Evolutionary conservation across 2,329 filamentous ascomycete species (phyloP).

Genomic region (Alternaria dauci): DNA sequence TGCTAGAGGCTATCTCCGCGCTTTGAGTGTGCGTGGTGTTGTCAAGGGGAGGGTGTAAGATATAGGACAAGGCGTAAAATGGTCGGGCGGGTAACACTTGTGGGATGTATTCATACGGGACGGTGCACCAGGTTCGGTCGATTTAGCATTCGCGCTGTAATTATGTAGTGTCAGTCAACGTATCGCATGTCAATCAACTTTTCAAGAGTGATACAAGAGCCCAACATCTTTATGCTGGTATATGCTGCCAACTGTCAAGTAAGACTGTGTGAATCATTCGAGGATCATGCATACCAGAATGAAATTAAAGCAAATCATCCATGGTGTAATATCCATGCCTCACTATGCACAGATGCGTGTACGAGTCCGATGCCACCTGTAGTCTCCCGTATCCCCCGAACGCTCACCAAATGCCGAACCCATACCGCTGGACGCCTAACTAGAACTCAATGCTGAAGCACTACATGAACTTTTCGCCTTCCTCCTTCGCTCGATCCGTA

Average conservation of each 20-base stretch:
- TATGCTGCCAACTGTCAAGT: neutral
- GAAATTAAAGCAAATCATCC: neutral
- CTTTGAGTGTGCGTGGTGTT: conserved; percentile 48
- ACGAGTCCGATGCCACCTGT: neutral
- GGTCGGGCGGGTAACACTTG: neutral
- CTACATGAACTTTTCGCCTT: neutral
- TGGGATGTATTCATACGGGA: conserved; percentile 10
- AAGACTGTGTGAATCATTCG: neutral
- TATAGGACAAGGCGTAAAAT: neutral
- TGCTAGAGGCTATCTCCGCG: conserved; percentile 65
- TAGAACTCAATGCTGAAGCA: neutral
- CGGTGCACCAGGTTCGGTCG: neutral
- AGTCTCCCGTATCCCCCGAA: neutral
- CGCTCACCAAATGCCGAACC: neutral
- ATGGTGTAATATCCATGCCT: neutral
- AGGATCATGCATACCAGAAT: too few species aligned
- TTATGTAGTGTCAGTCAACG: conserved; percentile 4
- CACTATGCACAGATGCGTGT: neutral
- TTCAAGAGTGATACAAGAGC: neutral
- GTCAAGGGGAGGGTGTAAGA: neutral
- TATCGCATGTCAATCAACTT: neutral
- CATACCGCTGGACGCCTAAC: neutral
- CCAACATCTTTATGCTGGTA: neutral
- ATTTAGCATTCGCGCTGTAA: conserved; percentile 3
- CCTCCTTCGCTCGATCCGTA: rapidly evolving